Conservation (phyloP, 768 basidiomycete species). For the Hypholoma fasciculare region DNA sequence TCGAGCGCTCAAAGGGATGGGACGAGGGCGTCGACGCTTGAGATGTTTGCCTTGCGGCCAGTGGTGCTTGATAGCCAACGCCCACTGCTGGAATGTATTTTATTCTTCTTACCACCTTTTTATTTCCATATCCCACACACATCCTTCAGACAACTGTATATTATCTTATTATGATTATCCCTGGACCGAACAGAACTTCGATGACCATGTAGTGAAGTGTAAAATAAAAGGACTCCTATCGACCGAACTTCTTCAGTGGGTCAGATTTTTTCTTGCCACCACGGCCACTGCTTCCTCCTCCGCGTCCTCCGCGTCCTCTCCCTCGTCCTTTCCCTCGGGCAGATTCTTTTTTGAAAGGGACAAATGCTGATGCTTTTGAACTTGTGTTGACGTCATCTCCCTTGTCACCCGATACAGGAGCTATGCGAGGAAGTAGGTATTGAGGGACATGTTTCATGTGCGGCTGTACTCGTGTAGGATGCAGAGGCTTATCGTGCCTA, state of each 20-base stretch:
- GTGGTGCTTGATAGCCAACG: neutral
- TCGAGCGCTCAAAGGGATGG: conserved; percentile 85
- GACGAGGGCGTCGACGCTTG: conserved; percentile 48
- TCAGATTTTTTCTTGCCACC: conserved; percentile 75
- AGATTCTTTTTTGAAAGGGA: conserved; percentile 69
- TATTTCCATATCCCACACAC: neutral
- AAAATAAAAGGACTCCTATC: conserved; percentile 19
- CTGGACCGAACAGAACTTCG: neutral
- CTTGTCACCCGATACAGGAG: conserved; percentile 49
- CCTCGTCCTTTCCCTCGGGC: conserved; percentile 56
- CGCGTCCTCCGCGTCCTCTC: conserved; percentile 55
- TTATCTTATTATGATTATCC: neutral
- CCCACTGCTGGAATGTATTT: neutral
- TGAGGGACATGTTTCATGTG: conserved; percentile 97
- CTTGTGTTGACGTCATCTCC: conserved; percentile 27
- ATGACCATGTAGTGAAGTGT: neutral
- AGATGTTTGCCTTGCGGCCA: neutral
- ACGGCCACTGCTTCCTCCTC: conserved; percentile 47
- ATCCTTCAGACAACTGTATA: neutral
- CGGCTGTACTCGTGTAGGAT: conserved; percentile 85
- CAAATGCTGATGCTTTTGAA: conserved; percentile 49
- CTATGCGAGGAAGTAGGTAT: conserved; percentile 85
- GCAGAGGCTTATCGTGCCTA: conserved; percentile 92
- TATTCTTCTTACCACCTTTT: neutral
- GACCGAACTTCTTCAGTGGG: conserved; percentile 77